Conservation (phyloP, 495 filamentous ascomycete species). For the Trichocladium uniseriatum region DNA sequence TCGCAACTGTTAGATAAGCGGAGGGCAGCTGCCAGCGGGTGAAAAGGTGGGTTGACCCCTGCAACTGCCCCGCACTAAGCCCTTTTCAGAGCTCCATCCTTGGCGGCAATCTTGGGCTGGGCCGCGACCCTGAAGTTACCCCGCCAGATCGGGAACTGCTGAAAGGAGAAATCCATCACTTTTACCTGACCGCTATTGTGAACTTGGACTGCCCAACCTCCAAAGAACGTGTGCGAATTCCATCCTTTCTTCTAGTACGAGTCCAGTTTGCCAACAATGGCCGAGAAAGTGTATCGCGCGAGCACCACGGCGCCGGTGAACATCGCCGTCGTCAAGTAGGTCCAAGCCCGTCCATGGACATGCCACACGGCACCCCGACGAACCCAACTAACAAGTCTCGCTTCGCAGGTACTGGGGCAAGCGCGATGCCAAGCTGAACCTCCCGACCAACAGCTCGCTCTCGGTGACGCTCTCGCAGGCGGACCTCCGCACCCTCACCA, state of each 20-base stretch:
- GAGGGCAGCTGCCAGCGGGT: too few relatives aligned
- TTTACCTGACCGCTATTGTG: neutral
- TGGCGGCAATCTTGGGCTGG: neutral
- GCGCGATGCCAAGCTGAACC: slow-evolving; percentile 81
- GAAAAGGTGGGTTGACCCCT: neutral
- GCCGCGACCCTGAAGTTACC: neutral
- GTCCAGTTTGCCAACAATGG: neutral
- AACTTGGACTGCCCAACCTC: neutral
- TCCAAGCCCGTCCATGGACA: too few relatives aligned
- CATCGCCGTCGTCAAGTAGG: slow-evolving; percentile 96
- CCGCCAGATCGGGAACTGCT: neutral
- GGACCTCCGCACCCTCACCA: slow-evolving; percentile 91
- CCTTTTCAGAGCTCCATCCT: slow-evolving; percentile 1
- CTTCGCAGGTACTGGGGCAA: slow-evolving; percentile 88
- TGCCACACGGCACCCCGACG: slow-evolving; percentile 9
- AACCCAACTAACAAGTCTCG: slow-evolving; percentile 5
- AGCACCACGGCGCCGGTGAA: slow-evolving; percentile 97
- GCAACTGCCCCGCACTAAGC: slow-evolving; percentile 5
- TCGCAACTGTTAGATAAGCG: too few relatives aligned
- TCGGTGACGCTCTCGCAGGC: slow-evolving; percentile 90
- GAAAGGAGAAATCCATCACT: neutral
- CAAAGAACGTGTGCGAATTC: neutral
- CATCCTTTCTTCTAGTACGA: neutral
- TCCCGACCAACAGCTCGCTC: slow-evolving; percentile 95
- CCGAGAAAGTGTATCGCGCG: slow-evolving; percentile 63